Evolutionary conservation across 2,329 filamentous ascomycete species (phyloP), one percentile per base, ranked within the genome.

Genomic region (Neonectria punicea): DNA sequence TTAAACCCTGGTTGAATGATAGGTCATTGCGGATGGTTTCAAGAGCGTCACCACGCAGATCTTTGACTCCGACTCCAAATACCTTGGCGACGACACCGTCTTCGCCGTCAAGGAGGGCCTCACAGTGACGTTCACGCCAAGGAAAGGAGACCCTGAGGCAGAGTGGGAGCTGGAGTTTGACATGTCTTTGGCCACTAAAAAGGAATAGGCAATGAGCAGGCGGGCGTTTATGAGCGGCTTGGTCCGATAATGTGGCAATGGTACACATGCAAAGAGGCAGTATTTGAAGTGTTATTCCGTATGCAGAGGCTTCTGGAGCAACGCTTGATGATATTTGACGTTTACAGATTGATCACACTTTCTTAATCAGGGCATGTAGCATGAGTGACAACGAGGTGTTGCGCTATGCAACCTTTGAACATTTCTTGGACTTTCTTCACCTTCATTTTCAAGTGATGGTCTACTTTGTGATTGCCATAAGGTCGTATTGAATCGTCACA

Each of bases 11-110:
- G 5, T 30, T 39, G n/a, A n/a, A n/a, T 30, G 2, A 6, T 20
- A 80, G 79, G 77, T 82, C 53, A 83, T 84, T 30, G 82, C 84
- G 13, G 82, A 86, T 2, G 86, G 86, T 8, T 89, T 90, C 81
- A 91, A 89, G 73, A 83, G 90, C 0, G 85, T 97, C 53, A 91
- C 90, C 0, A 86, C 85, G 1, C 92, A 96, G 77, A 89, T 96
- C 60, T 67, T 68, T 13, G 70, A 72, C 50, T 62, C 66, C 1
- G 70, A 72, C 16, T 72, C 70, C 2, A 50, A 58, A 1, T 72
- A 72, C 6, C 70, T 72, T 7, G 67, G 66, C 11, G 68, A 72
- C 30, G 70, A 72, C 10, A 67, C 67, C 28, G 70, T 72, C 1
- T 72, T 72, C 2, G 70, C 70, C 9, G 70, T 72, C 18, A 72